These are phyloP conservation scores for Articulospora tetracladia DNA, from an alignment of 495 filamentous ascomycete species.

Conservation along the genomic window DNA sequence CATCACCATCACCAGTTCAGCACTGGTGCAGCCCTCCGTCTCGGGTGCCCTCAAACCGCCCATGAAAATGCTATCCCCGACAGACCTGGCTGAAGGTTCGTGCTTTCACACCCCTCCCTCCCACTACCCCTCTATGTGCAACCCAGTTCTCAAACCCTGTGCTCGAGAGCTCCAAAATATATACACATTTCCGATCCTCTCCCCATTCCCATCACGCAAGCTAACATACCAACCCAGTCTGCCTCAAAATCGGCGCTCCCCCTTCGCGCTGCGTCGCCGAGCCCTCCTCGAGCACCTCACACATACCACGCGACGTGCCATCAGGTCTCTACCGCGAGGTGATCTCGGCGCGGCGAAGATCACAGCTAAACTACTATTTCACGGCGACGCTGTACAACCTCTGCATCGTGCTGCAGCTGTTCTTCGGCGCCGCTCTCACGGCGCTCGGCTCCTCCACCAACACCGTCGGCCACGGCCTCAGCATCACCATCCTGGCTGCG, in stretches of 20 bases:
- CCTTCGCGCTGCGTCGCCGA: not conserved
- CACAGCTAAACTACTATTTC: constrained; percentile 2
- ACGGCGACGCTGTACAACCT: constrained; percentile 5
- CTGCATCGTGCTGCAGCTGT: constrained; percentile 5
- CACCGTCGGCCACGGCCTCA: not conserved
- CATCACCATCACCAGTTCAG: not conserved
- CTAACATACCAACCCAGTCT: too few relatives aligned
- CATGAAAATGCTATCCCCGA: not conserved
- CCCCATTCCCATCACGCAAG: too few relatives aligned
- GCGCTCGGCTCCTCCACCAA: not conserved
- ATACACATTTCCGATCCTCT: too few relatives aligned
- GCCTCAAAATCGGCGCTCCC: not conserved
- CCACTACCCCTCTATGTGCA: too few relatives aligned
- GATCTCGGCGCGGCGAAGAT: not conserved
- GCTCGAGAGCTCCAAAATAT: too few relatives aligned
- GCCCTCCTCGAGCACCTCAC: not conserved
- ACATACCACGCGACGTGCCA: not conserved
- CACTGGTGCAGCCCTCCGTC: not conserved
- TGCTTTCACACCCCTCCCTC: too few relatives aligned
- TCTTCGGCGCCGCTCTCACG: constrained; percentile 4
- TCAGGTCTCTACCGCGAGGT: constrained; percentile 5
- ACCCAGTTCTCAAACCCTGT: too few relatives aligned
- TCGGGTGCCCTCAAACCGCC: not conserved
- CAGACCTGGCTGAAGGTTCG: not conserved
- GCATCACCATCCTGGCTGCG: constrained; percentile 15